Conservation (phyloP, 2,329 filamentous ascomycete genomes). For the Xylariaceae sp. region DNA sequence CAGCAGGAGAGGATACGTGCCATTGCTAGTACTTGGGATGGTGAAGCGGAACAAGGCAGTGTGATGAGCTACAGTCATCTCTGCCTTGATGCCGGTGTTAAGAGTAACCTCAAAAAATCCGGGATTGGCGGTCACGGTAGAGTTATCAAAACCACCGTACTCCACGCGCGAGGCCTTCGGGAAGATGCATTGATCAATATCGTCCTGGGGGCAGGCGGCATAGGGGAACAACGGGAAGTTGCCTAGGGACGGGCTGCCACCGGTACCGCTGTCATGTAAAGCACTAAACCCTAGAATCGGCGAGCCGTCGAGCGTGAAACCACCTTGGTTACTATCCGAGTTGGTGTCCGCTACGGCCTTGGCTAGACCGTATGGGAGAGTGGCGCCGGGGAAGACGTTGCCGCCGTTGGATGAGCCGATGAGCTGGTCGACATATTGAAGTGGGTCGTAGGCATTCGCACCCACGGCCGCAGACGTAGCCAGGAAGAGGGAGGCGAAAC, state of each 20-base stretch:
- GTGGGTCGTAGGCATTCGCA: slow-evolving; percentile 29
- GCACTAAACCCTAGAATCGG: slow-evolving; percentile 53
- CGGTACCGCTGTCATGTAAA: slow-evolving; percentile 57
- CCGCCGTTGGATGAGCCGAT: slow-evolving; percentile 49
- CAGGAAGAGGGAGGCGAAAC: slow-evolving; percentile 17
- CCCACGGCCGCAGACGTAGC: slow-evolving; percentile 13
- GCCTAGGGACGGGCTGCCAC: slow-evolving; percentile 59
- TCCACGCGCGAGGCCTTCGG: slow-evolving; percentile 42
- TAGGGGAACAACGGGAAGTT: slow-evolving; percentile 73
- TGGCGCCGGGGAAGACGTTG: slow-evolving; percentile 43
- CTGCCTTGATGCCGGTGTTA: slow-evolving; percentile 53
- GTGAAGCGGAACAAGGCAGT: slow-evolving; percentile 63
- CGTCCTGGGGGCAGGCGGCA: slow-evolving; percentile 55
- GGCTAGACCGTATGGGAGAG: slow-evolving; percentile 42
- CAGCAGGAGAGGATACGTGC: slow-evolving; percentile 55
- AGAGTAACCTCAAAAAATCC: slow-evolving; percentile 64
- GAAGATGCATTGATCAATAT: slow-evolving; percentile 60
- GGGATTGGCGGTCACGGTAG: slow-evolving; percentile 53
- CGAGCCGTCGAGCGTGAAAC: slow-evolving; percentile 50
- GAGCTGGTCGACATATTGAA: slow-evolving; percentile 47
- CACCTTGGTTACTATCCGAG: slow-evolving; percentile 51
- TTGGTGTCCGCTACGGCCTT: slow-evolving; percentile 56
- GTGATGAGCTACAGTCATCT: slow-evolving; percentile 66
- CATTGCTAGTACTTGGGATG: slow-evolving; percentile 46
- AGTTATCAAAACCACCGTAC: slow-evolving; percentile 44